Evolutionary conservation across 2,329 filamentous ascomycete genomes (phyloP).

Genomic region (Magnaporthiopsis rhizophila): DNA sequence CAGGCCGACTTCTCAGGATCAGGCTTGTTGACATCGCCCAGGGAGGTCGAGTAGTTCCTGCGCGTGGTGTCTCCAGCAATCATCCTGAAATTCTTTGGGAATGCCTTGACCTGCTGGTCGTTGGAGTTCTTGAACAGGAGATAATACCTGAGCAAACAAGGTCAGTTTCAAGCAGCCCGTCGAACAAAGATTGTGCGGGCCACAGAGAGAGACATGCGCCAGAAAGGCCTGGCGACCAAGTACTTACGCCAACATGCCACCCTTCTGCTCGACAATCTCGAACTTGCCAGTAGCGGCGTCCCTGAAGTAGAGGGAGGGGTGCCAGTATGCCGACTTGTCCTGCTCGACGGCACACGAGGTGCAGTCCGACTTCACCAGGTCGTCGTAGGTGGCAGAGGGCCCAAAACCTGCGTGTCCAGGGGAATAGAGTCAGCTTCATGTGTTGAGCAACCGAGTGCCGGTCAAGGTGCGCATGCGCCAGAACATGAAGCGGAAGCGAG

Average conservation of each 20-base stretch:
- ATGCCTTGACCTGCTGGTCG: constrained; percentile 57
- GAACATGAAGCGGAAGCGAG: constrained; percentile 2
- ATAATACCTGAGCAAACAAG: constrained; percentile 56
- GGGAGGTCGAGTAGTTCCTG: constrained; percentile 59
- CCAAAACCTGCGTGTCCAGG: constrained; percentile 49
- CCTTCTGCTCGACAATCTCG: constrained; percentile 63
- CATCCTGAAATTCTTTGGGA: constrained; percentile 74
- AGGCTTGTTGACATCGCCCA: constrained; percentile 57
- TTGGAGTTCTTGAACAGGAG: constrained; percentile 52
- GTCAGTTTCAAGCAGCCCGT: constrained; percentile 7
- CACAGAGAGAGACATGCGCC: not conserved
- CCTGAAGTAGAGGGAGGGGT: constrained; percentile 70
- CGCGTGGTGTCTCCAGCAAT: constrained; percentile 63
- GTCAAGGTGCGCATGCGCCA: not conserved
- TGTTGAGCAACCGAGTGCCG: not conserved
- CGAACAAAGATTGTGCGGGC: not conserved
- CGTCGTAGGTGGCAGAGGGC: constrained; percentile 44
- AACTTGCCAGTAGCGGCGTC: constrained; percentile 55
- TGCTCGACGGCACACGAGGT: constrained; percentile 73
- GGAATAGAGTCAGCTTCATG: not conserved
- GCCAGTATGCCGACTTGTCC: constrained; percentile 88
- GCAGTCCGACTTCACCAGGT: constrained; percentile 57
- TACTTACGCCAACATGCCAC: constrained; percentile 78
- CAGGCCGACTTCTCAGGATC: constrained; percentile 63
- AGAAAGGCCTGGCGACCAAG: not conserved